These are phyloP conservation scores for Porogramme epimiltina DNA, from an alignment of 1,284 basidiomycete genomes.

Conservation along the genomic window DNA sequence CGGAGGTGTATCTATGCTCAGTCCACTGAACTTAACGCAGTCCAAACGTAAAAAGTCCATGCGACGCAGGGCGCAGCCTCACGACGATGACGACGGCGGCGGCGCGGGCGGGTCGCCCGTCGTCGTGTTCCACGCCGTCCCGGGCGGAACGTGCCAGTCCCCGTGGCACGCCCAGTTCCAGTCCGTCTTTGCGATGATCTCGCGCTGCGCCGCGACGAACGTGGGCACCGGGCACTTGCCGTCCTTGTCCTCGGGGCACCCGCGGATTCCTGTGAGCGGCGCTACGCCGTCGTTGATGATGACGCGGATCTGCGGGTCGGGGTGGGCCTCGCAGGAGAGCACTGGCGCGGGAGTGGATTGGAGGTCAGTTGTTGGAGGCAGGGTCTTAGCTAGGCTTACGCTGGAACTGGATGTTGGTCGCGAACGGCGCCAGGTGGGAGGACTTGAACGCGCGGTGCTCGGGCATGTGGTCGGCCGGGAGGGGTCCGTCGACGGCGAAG, in stretches of 20 bases:
- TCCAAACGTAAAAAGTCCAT: not conserved
- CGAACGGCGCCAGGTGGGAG: constrained; percentile 75
- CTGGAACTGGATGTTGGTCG: constrained; percentile 78
- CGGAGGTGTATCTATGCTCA: too few species aligned
- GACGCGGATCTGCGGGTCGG: constrained; percentile 69
- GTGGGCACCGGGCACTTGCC: constrained; percentile 81
- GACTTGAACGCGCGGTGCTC: constrained; percentile 60
- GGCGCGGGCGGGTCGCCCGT: constrained; percentile 29
- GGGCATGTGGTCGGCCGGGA: constrained; percentile 76
- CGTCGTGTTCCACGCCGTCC: constrained; percentile 40
- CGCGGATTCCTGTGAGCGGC: constrained; percentile 75
- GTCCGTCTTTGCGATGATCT: constrained; percentile 69
- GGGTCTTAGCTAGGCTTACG: constrained; percentile 41
- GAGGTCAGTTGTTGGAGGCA: not conserved
- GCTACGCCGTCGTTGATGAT: constrained; percentile 89
- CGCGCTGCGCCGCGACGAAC: constrained; percentile 74
- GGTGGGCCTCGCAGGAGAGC: constrained; percentile 53
- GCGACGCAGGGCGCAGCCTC: not conserved
- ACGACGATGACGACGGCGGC: not conserved
- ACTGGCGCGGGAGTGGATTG: constrained; percentile 37
- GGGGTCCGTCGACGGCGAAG: constrained; percentile 67
- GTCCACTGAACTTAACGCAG: too few species aligned
- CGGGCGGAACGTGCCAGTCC: constrained; percentile 60
- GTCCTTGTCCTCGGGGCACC: constrained; percentile 71
- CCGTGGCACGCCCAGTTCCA: constrained; percentile 79